Percentiles rank a stretch among this genome's conserved stretches.
Evolutionary conservation across 352 stramenopile genomes (phyloP).

Genomic region (Elongisporangium prolatum): DNA sequence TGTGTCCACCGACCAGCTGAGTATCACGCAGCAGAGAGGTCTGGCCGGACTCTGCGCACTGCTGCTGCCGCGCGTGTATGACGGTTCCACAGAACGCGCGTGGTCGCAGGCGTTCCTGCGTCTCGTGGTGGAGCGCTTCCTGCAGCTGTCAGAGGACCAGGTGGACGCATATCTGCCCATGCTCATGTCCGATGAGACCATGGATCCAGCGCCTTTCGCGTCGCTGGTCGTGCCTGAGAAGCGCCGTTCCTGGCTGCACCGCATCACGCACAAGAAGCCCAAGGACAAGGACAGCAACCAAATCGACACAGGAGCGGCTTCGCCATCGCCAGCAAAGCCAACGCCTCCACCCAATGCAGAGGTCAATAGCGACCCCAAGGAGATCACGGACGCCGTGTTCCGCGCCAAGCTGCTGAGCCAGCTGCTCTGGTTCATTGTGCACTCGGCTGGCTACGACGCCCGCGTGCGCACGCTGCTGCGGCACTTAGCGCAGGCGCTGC

Average conservation of each 20-base stretch:
- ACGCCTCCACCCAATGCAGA: neutral
- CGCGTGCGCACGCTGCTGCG: conserved; percentile 53
- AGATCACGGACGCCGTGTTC: conserved; percentile 29
- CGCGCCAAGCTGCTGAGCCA: conserved; percentile 56
- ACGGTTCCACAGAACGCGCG: conserved; percentile 43
- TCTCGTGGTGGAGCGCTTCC: conserved; percentile 57
- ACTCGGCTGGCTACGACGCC: conserved; percentile 74
- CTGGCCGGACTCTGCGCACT: conserved; percentile 65
- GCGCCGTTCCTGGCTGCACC: conserved; percentile 11
- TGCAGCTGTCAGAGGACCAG: conserved; percentile 41
- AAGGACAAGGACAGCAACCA: conserved; percentile 13
- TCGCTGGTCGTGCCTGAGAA: conserved; percentile 41
- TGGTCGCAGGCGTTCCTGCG: conserved; percentile 69
- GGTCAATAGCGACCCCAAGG: neutral
- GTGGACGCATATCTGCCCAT: conserved; percentile 72
- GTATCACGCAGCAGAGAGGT: conserved; percentile 53
- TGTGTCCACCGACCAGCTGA: conserved; percentile 29
- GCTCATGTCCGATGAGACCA: conserved; percentile 27
- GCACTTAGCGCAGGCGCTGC: conserved; percentile 37
- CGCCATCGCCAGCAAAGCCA: conserved; percentile 6
- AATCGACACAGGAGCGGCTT: conserved; percentile 1
- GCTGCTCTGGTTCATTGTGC: conserved; percentile 76
- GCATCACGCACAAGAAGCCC: conserved; percentile 21
- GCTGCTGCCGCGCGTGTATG: conserved; percentile 55
- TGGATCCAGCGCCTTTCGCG: conserved; percentile 63